phyloP scores from a whole-genome alignment of 352 stramenopile species.

The Pythium rishiriense region DNA sequence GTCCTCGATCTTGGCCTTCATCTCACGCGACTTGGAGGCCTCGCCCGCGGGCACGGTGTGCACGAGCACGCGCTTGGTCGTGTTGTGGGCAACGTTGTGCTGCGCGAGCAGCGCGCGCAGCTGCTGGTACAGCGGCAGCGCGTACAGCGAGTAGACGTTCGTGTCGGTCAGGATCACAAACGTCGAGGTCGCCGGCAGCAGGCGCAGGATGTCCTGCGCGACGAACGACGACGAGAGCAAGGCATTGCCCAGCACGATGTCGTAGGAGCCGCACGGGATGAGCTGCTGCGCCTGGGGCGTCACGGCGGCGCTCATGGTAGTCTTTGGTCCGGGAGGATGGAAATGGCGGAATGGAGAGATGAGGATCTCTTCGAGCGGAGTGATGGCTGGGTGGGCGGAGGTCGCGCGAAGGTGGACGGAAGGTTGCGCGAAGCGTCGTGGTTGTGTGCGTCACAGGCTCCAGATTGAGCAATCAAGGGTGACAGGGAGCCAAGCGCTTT shows the following conservation, averaged over 20 bases:
- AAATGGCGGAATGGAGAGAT: conserved; percentile 3
- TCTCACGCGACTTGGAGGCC: conserved; percentile 73
- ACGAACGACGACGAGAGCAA: conserved; percentile 67
- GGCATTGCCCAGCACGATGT: conserved; percentile 74
- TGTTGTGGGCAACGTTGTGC: conserved; percentile 21
- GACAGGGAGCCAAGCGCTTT: conserved; percentile 2
- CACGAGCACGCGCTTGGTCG: conserved; percentile 57
- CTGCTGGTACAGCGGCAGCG: conserved; percentile 54
- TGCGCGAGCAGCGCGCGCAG: conserved; percentile 32
- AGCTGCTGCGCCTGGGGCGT: conserved; percentile 15
- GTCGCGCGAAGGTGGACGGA: conserved; percentile 16
- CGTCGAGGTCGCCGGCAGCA: conserved; percentile 57
- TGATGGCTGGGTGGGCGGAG: neutral
- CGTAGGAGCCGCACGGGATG: conserved; percentile 75
- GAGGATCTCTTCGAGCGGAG: conserved; percentile 10
- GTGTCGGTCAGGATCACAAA: conserved; percentile 83
- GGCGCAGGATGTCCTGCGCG: conserved; percentile 58
- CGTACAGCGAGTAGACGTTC: conserved; percentile 78
- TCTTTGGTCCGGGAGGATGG: conserved; percentile 1
- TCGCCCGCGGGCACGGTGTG: conserved; percentile 69
- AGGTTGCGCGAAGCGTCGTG: conserved; percentile 10
- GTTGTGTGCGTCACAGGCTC: neutral
- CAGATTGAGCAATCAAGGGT: conserved; percentile 25
- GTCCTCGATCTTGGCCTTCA: conserved; percentile 82
- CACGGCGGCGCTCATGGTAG: neutral